Conservation (phyloP, 805 yeast species). For the Teunomyces barrocoloradensis region DNA sequence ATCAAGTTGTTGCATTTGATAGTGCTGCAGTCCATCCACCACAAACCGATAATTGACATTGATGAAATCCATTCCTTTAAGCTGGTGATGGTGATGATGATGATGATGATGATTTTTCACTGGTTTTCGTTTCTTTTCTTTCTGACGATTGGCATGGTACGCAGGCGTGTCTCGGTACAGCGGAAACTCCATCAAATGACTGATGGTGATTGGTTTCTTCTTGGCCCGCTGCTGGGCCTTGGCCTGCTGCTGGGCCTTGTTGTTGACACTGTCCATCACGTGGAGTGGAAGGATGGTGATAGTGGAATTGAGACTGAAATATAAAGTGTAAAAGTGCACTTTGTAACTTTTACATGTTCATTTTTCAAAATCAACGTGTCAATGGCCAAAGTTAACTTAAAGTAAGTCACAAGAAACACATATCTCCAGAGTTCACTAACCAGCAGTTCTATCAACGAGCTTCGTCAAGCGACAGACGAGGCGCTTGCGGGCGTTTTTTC, state of each 20-base stretch:
- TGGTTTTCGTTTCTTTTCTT: not conserved
- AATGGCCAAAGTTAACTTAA: constrained; percentile 21
- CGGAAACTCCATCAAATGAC: constrained; percentile 63
- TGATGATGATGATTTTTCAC: constrained; percentile 2
- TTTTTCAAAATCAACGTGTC: not conserved
- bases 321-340: too few relatives aligned
- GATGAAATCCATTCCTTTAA: constrained; percentile 61
- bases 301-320: too few relatives aligned
- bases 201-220: constrained; percentile 51
- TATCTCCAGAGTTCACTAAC: constrained; percentile 1
- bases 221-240: not conserved
- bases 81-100: constrained; percentile 2
- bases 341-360: too few relatives aligned
- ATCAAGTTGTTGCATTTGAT: constrained; percentile 57
- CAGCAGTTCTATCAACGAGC: constrained; percentile 43
- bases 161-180: constrained; percentile 39
- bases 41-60: constrained; percentile 84
- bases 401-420: constrained; percentile 18
- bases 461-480: constrained; percentile 52
- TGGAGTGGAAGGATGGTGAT: not conserved
- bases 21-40: constrained; percentile 61
- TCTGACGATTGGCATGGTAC: constrained; percentile 7
- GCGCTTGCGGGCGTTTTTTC: constrained; percentile 40
- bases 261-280: not conserved
- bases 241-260: not conserved